These are phyloP conservation scores for Selaginella tamariscina DNA, from an alignment of 75 land plant genomes.

Conservation along the genomic window DNA sequence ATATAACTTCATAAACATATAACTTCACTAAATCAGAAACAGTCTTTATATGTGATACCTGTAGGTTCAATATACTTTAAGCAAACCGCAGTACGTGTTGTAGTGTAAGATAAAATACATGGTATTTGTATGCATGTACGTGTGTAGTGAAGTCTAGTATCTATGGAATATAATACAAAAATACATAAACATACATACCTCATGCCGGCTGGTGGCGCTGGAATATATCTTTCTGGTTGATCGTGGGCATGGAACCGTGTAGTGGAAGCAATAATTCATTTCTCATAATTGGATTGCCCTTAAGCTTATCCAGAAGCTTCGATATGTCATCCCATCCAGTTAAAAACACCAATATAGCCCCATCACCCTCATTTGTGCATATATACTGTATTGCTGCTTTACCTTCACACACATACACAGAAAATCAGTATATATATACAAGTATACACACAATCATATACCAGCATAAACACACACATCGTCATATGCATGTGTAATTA, in stretches of 20 bases:
- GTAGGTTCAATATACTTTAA: too few relatives aligned
- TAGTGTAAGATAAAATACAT: too few relatives aligned
- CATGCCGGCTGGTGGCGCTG: conserved; percentile 55
- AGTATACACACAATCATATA: not conserved
- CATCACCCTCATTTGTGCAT: conserved; percentile 57
- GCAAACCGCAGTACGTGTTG: too few relatives aligned
- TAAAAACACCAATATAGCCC: conserved; percentile 88
- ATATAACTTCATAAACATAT: too few relatives aligned
- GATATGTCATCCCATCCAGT: conserved; percentile 99
- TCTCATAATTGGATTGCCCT: conserved; percentile 44
- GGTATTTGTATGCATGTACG: too few relatives aligned
- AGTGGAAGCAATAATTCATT: conserved; percentile 67
- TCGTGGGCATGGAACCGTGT: conserved; percentile 96
- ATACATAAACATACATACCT: conserved; percentile 18
- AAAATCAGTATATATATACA: not conserved
- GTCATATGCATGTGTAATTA: not conserved
- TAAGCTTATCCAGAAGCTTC: conserved; percentile 66
- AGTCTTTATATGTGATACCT: too few relatives aligned
- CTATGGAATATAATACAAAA: conserved; percentile 19
- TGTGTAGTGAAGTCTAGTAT: not conserved
- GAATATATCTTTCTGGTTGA: conserved; percentile 90
- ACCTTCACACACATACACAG: conserved; percentile 35
- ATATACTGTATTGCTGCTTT: conserved; percentile 70
- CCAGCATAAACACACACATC: not conserved
- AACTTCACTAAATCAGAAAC: too few relatives aligned